phyloP scores from a whole-genome alignment of 2,329 filamentous ascomycete genomes.

The Chalaropsis ovoidea region DNA sequence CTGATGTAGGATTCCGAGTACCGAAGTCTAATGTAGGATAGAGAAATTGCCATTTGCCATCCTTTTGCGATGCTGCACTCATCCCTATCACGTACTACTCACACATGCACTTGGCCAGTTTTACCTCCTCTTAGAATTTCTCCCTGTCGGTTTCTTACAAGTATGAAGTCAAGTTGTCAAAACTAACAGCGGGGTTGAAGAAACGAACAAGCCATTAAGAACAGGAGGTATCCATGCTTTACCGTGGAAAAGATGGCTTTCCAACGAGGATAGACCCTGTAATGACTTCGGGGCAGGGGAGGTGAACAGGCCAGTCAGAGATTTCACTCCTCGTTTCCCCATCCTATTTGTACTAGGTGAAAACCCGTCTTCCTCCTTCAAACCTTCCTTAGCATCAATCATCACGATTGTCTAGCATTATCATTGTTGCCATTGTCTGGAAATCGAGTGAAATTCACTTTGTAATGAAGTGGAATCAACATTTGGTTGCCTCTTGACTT shows the following conservation, averaged over 20 bases:
- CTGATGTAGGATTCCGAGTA: slow-evolving; percentile 5
- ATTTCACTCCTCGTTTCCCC: background rate
- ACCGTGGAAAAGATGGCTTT: background rate
- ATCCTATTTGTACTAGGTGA: slow-evolving; percentile 24
- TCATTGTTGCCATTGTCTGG: slow-evolving; percentile 3
- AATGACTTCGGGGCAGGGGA: background rate
- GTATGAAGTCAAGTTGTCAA: slow-evolving; percentile 9
- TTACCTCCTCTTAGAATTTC: background rate
- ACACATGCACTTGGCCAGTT: background rate
- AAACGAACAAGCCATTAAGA: slow-evolving; percentile 6
- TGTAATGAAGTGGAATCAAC: background rate
- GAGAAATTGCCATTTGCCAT: background rate
- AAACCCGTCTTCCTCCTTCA: background rate
- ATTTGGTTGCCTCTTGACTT: background rate
- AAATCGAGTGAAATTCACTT: background rate
- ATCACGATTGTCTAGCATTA: slow-evolving; percentile 26
- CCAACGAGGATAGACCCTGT: slow-evolving; percentile 13
- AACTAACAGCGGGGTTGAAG: slow-evolving; percentile 12
- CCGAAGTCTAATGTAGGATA: background rate
- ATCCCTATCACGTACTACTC: background rate
- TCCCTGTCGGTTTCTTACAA: background rate
- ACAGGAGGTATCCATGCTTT: slow-evolving; percentile 6
- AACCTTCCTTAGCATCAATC: background rate
- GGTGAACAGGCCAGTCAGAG: background rate
- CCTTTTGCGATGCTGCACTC: background rate